Evolutionary conservation across 2,329 filamentous ascomycete genomes (phyloP), one percentile per base, ranked within the genome.

Genomic region (Pezicula rhizophila): DNA sequence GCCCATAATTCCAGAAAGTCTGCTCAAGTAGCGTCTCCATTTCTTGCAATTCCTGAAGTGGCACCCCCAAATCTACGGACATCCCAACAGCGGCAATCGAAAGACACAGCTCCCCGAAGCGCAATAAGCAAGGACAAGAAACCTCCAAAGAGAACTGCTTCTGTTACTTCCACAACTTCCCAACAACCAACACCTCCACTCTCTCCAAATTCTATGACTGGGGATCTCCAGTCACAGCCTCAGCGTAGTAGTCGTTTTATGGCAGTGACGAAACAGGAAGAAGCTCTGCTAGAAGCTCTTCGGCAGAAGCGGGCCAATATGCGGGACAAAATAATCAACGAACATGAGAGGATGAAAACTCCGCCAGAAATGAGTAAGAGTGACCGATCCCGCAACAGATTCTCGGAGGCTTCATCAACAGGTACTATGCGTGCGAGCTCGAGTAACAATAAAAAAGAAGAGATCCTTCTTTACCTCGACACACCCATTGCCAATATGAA

Each of bases 181-280:
- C 55, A 54, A 35, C 53, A 60, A 17, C 60, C 63, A 8, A 63
- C 59, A 10, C 62, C 60, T 25, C 63, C 62, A 17, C 40, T 58
- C 6, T 64, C 62, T 17, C 63, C 63, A 17, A 53, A 47, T 18
- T 58, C 60, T n/a, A 41, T 55, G 18, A 10, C 28, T 12, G 28
- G 28, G 28, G 55, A 60, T 42, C 52, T 57, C 20, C 46, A 47
- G 8, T 50, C 52, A 17, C 40, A 34, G 15, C 46, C 54, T 12
- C 46, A 56, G 33, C 43, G 47, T 2, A 59, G 49, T 28, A 57
- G 57, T 42, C 56, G 62, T 2, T 61, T 76, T 17, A 76, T 78
- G 63, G 70, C 73, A 12, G 75, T 78, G 23, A 78, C 75, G 0
- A 65, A 72, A 47, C 74, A 77, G 57, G 75, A 78, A 60, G 72